These are phyloP conservation scores for Peronospora farinosa DNA, from an alignment of 352 stramenopile genomes.

Conservation along the genomic window DNA sequence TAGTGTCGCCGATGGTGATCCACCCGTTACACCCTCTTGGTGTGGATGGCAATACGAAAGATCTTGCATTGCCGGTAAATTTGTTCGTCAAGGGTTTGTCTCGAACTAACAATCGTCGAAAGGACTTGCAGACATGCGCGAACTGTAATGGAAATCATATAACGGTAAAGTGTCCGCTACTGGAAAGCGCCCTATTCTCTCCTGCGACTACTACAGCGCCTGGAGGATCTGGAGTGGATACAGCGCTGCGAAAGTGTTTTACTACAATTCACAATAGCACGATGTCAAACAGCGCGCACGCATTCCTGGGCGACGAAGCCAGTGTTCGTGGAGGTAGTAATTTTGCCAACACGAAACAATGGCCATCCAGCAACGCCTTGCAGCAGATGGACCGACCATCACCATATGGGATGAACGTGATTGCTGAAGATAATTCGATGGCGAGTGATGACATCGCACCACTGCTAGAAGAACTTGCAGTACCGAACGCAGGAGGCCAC, in stretches of 20 bases:
- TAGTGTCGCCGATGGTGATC: conserved; percentile 18
- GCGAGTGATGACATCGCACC: conserved; percentile 28
- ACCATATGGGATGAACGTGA: conserved; percentile 68
- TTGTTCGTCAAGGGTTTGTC: conserved; percentile 36
- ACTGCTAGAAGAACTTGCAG: conserved; percentile 35
- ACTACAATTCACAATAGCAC: conserved; percentile 85
- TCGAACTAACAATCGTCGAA: conserved; percentile 55
- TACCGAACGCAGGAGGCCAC: conserved; percentile 10
- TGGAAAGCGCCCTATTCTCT: conserved; percentile 46
- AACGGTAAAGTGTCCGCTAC: conserved; percentile 64
- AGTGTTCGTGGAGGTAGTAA: conserved; percentile 63
- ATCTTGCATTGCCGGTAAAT: conserved; percentile 23
- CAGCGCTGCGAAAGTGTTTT: conserved; percentile 79
- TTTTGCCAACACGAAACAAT: conserved; percentile 40
- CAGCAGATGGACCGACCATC: conserved; percentile 33
- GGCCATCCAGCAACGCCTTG: conserved; percentile 22
- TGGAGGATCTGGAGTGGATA: conserved; percentile 41
- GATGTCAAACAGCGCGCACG: conserved; percentile 75
- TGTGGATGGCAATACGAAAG: conserved; percentile 10
- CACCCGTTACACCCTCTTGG: conserved; percentile 14
- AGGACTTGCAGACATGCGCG: conserved; percentile 51
- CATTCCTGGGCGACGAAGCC: conserved; percentile 81
- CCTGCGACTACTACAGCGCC: conserved; percentile 3
- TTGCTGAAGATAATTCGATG: conserved; percentile 54
- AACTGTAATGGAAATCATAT: conserved; percentile 83